Percentiles rank a stretch among this genome's conserved stretches.
Evolutionary conservation across 2,329 filamentous ascomycete genomes (phyloP).

Genomic region (Macrophomina phaseolina): DNA sequence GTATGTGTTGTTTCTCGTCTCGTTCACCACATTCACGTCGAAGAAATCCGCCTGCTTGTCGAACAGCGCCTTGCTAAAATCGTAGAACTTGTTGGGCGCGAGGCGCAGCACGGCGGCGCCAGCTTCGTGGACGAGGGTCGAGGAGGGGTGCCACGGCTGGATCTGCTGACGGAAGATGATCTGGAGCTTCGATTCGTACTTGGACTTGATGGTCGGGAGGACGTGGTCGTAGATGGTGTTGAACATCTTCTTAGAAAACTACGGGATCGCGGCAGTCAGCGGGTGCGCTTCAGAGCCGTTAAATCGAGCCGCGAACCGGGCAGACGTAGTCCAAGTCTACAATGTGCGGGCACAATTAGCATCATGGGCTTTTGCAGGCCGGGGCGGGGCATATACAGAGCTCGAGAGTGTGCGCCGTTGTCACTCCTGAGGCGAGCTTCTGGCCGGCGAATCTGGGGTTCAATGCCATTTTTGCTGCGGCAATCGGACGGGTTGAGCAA

Average conservation of each 20-base stretch:
- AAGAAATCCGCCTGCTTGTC: conserved; percentile 77
- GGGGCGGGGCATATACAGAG: conserved; percentile 49
- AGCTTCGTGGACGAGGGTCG: conserved; percentile 73
- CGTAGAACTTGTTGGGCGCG: conserved; percentile 76
- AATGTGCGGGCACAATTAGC: not conserved
- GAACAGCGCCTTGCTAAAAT: conserved; percentile 74
- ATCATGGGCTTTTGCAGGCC: not conserved
- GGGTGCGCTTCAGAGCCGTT: not conserved
- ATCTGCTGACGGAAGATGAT: conserved; percentile 90
- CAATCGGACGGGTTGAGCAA: not conserved
- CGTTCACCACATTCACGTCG: conserved; percentile 81
- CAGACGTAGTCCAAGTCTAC: conserved; percentile 88
- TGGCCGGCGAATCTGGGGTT: conserved; percentile 79
- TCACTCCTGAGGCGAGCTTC: conserved; percentile 60
- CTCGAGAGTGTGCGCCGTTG: conserved; percentile 59
- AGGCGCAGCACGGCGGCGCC: conserved; percentile 78
- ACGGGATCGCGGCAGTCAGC: conserved; percentile 31
- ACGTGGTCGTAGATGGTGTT: conserved; percentile 73
- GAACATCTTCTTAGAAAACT: conserved; percentile 74
- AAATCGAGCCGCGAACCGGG: conserved; percentile 54
- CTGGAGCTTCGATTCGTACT: conserved; percentile 67
- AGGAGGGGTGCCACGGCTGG: conserved; percentile 93
- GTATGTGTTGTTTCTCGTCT: conserved; percentile 86
- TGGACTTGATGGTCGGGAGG: conserved; percentile 66
- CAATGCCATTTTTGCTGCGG: conserved; percentile 66